Conservation (phyloP, 257 asterid species). For the Solanum rostratum region DNA sequence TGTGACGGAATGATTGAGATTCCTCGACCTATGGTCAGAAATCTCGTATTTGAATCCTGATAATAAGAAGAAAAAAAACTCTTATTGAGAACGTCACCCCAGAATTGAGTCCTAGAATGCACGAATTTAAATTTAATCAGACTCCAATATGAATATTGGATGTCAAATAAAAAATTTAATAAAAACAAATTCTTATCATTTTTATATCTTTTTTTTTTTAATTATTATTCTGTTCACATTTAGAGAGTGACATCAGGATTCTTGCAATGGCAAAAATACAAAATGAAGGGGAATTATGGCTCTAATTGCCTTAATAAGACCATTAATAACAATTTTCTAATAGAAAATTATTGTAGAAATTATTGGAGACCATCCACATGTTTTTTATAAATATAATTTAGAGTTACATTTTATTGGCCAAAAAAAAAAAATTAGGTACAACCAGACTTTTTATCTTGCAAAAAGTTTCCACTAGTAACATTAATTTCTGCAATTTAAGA, state of each 20-base stretch:
- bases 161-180: background rate
- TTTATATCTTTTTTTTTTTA: background rate
- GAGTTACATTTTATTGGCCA: background rate
- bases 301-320: background rate
- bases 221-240: background rate
- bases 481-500: background rate
- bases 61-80: background rate
- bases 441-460: background rate
- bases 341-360: background rate
- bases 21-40: background rate
- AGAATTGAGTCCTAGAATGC: background rate
- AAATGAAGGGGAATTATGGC: background rate
- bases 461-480: background rate
- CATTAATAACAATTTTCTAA: background rate
- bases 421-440: background rate
- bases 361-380: constrained; percentile 5
- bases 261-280: background rate
- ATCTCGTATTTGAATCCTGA: background rate
- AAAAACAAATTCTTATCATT: background rate
- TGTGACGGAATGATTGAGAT: background rate
- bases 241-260: background rate
- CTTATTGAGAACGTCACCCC: background rate
- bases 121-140: rapidly evolving
- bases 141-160: rapidly evolving
- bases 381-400: background rate